A percentile compares a stretch with the other conserved stretches of the same genome.
Evolutionary conservation across 75 land plant species (phyloP).

Genomic region (Pinus taeda): DNA sequence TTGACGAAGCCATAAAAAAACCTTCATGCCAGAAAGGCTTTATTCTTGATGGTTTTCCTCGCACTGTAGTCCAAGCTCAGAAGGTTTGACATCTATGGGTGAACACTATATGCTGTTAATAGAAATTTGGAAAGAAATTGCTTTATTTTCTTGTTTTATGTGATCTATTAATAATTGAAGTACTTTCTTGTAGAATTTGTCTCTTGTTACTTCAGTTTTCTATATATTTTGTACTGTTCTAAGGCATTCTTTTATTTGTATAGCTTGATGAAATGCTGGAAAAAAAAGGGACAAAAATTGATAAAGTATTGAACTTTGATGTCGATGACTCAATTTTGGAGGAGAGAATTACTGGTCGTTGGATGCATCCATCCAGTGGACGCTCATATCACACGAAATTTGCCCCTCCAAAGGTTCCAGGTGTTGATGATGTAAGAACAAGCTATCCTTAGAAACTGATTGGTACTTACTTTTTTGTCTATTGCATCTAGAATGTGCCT

Average conservation of each 20-base stretch:
- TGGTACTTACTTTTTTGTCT: not conserved
- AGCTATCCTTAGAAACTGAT: not conserved
- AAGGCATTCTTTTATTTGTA: conserved; percentile 8
- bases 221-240: not conserved
- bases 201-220: not conserved
- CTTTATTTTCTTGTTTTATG: not conserved
- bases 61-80: conserved; percentile 91
- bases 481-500: not conserved
- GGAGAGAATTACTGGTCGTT: conserved; percentile 95
- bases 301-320: conserved; percentile 80
- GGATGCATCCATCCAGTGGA: conserved; percentile 93
- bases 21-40: conserved; percentile 97
- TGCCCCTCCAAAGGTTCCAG: conserved; percentile 90
- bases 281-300: conserved; percentile 67
- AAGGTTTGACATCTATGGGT: conserved; percentile 47
- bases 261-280: conserved; percentile 92
- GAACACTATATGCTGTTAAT: not conserved
- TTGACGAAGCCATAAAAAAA: conserved; percentile 90
- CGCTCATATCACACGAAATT: conserved; percentile 87
- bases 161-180: not conserved
- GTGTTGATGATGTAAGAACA: conserved; percentile 84
- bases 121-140: not conserved
- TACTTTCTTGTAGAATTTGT: not conserved
- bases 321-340: conserved; percentile 85
- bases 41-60: conserved; percentile 96